Evolutionary conservation across 2,329 filamentous ascomycete genomes (phyloP).

Genomic region (Neofusicoccum parvum): DNA sequence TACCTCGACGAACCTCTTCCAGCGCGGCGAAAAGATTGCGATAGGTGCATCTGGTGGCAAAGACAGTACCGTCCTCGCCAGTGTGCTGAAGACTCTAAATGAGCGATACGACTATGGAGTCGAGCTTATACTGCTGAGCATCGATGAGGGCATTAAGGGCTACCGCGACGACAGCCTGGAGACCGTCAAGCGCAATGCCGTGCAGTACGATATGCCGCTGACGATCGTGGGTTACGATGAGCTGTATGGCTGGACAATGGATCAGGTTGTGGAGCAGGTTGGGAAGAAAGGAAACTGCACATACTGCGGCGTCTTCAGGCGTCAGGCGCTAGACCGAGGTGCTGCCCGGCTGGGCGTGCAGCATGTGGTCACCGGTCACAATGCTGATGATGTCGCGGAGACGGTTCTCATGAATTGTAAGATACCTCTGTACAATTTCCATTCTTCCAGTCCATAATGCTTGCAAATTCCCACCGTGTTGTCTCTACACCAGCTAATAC

Average conservation of each 20-base stretch:
- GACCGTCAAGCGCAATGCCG: slow-evolving; percentile 91
- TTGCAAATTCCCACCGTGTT: background rate
- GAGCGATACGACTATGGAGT: slow-evolving; percentile 85
- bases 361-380: slow-evolving; percentile 96
- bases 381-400: slow-evolving; percentile 95
- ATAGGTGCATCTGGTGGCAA: slow-evolving; percentile 97
- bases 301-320: slow-evolving; percentile 93
- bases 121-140: slow-evolving; percentile 82
- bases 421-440: slow-evolving; percentile 14
- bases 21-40: slow-evolving; percentile 79
- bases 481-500: slow-evolving; percentile 8
- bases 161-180: slow-evolving; percentile 95
- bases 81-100: slow-evolving; percentile 91
- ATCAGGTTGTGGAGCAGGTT: slow-evolving; percentile 93
- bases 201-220: slow-evolving; percentile 87
- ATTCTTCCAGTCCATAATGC: background rate
- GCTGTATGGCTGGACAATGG: slow-evolving; percentile 99
- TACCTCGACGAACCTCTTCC: slow-evolving; percentile 76
- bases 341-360: slow-evolving; percentile 83
- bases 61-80: slow-evolving; percentile 93
- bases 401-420: slow-evolving; percentile 90
- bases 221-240: slow-evolving; percentile 92
- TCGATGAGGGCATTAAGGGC: slow-evolving; percentile 96
- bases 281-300: slow-evolving; percentile 99
- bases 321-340: slow-evolving; percentile 90